A percentile compares a stretch with the other conserved stretches of the same genome.
These are phyloP conservation scores for Monilinia laxa DNA, from an alignment of 2,329 filamentous ascomycete species.

Conservation along the genomic window DNA sequence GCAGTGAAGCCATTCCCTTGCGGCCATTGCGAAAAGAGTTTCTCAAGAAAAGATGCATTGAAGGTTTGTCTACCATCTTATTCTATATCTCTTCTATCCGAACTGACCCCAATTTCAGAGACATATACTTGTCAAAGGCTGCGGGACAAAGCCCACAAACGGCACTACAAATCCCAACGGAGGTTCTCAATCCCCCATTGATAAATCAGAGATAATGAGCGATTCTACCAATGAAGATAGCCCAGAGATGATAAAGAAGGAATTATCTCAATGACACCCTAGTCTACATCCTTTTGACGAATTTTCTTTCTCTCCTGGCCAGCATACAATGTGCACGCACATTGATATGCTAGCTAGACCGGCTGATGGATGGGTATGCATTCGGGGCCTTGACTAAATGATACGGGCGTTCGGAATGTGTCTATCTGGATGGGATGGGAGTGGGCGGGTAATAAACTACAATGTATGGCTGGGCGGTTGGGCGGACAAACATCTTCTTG, in stretches of 20 bases:
- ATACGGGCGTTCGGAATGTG: conserved; percentile 16
- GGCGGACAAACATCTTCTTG: background rate
- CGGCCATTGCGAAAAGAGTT: conserved; percentile 88
- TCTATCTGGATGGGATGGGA: conserved; percentile 2
- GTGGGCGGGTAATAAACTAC: background rate
- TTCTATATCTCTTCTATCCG: conserved; percentile 26
- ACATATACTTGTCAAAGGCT: conserved; percentile 67
- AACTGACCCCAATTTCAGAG: conserved; percentile 48
- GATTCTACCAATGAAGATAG: conserved; percentile 37
- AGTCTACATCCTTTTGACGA: background rate
- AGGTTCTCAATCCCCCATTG: conserved; percentile 36
- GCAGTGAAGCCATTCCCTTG: conserved; percentile 96
- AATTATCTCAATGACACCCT: conserved; percentile 25
- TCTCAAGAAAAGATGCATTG: conserved; percentile 91
- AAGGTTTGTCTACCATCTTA: conserved; percentile 65
- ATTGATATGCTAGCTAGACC: background rate
- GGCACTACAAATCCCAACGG: conserved; percentile 30
- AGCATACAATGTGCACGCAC: conserved; percentile 6
- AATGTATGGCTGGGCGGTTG: conserved; percentile 10
- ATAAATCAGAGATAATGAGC: conserved; percentile 38
- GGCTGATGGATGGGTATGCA: background rate
- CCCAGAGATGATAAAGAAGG: conserved; percentile 36
- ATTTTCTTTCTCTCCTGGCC: conserved; percentile 8
- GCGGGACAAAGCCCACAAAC: conserved; percentile 49
- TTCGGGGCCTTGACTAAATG: conserved; percentile 13